Conservation (phyloP, 768 basidiomycete genomes). For the Naganishia vishniacii region DNA sequence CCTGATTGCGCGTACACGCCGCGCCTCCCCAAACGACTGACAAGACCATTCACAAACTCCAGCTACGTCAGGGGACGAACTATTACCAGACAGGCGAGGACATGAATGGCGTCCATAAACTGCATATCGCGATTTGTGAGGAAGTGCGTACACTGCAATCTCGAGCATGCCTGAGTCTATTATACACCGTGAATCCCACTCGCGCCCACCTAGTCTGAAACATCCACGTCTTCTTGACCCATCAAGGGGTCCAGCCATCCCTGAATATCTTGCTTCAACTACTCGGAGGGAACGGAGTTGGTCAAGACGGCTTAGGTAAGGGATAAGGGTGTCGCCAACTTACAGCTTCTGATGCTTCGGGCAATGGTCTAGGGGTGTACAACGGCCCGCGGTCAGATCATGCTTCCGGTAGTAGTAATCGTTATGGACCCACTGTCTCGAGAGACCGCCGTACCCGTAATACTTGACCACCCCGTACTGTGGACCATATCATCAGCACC, state of each 20-base stretch:
- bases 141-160: too few species aligned
- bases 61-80: too few species aligned
- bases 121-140: too few species aligned
- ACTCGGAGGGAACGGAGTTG: background rate
- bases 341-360: constrained; percentile 27
- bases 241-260: constrained; percentile 22
- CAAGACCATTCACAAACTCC: too few species aligned
- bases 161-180: too few species aligned
- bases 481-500: background rate
- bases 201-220: too few species aligned
- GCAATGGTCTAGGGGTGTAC: constrained; percentile 29
- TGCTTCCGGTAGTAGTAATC: too few species aligned
- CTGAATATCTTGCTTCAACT: constrained; percentile 6
- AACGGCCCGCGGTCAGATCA: constrained; percentile 15
- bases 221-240: constrained; percentile 14
- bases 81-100: too few species aligned
- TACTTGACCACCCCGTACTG: constrained; percentile 30
- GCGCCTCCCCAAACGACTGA: too few species aligned
- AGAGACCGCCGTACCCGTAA: constrained; percentile 32
- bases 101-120: too few species aligned
- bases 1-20: too few species aligned
- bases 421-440: constrained; percentile 24
- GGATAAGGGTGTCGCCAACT: background rate
- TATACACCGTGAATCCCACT: too few species aligned
- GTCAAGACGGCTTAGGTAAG: background rate